Evolutionary conservation across 805 yeast species (phyloP), one percentile per base, ranked within the genome.

Genomic region (Ogataea parapolymorpha): DNA sequence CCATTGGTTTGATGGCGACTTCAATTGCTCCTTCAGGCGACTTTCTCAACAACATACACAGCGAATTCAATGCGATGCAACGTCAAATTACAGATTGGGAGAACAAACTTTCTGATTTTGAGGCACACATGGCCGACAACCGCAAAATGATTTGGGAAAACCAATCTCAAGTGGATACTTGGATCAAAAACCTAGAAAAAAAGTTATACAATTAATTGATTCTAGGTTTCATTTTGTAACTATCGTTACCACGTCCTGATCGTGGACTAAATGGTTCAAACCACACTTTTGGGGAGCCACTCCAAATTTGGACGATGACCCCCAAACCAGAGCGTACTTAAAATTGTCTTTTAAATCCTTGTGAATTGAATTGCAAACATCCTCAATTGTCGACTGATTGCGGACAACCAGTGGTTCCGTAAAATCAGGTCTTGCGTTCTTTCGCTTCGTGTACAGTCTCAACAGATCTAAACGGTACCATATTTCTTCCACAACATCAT

Each of bases 271-370:
- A 61, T 91, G 99, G 48, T 60, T 76, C 42, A 91, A 69, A 0
- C 99, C 98, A 71, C 98, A 91, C 59, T 91, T 91, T 59, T 91
- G 99, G 4, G 98, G 98, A 26, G 91, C 86, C 59, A 88, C 95
- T 13, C 66, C 66, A 30, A 60, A 61, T 61, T 93, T 93, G 6
- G 97, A 85, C 34, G 95, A 82, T 1, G 90, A 80, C 0, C 99
- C 99, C 97, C 98, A 91, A 5, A 91, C 96, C 56, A 89, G 66
- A 0, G 98, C 98, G 61, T 90, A 89, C 61, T 89, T 87, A 72
- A 93, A 91, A 56, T 85, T 87, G 49, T 84, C 81, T 58, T 89
- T 90, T 72, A 91, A 85, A 55, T 90, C 96, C 53, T 95, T 77
- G 61, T 91, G 98, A 48, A 91, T 83, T 10, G 93, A 75, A 58